These are phyloP conservation scores for Eragrostis nindensis DNA, from an alignment of 176 grass and related monocot genomes.

Conservation along the genomic window DNA sequence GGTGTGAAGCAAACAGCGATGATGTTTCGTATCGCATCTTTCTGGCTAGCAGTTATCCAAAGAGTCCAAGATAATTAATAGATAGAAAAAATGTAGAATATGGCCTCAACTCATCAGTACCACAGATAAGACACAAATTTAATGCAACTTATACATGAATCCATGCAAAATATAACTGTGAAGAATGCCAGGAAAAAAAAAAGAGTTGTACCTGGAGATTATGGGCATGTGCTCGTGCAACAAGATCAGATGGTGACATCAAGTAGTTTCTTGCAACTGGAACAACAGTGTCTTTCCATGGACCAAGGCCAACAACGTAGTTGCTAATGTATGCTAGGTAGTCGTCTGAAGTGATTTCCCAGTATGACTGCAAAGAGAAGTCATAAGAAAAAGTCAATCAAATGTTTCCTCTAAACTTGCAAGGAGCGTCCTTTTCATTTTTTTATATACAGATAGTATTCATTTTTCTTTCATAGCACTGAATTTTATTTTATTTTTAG, in stretches of 20 bases:
- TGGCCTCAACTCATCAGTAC: neutral
- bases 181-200: neutral
- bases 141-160: neutral
- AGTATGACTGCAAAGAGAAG: slow-evolving; percentile 74
- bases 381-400: slow-evolving; percentile 37
- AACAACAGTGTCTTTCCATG: slow-evolving; percentile 97
- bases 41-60: neutral
- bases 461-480: slow-evolving; percentile 4
- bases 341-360: slow-evolving; percentile 91
- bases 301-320: slow-evolving; percentile 86
- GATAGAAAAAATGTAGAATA: neutral
- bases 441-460: neutral
- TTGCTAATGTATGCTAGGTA: slow-evolving; percentile 80
- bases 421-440: neutral
- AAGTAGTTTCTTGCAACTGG: slow-evolving; percentile 67
- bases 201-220: slow-evolving; percentile 77
- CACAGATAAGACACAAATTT: neutral
- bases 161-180: slow-evolving; percentile 15
- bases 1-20: neutral
- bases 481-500: neutral
- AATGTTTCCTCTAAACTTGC: slow-evolving; percentile 7
- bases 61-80: slow-evolving; percentile 1
- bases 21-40: slow-evolving; percentile 8
- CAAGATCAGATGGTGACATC: slow-evolving; percentile 79
- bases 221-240: slow-evolving; percentile 89